phyloP scores from a whole-genome alignment of 805 yeast genomes.

The Torulaspora microellipsoides region DNA sequence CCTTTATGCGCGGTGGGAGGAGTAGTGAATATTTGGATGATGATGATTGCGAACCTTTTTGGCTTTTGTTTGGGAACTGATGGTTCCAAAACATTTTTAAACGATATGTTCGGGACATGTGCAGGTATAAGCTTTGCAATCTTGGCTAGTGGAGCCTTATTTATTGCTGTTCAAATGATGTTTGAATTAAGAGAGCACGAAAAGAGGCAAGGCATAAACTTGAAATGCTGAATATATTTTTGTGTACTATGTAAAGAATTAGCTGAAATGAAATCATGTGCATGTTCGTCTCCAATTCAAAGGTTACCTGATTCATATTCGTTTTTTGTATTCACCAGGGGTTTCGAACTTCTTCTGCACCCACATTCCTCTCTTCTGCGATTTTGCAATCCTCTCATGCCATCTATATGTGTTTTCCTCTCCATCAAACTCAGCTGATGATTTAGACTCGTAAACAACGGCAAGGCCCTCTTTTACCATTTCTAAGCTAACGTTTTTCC shows the following conservation, averaged over 20 bases:
- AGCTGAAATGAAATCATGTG: no score
- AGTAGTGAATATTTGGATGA: conserved; percentile 88
- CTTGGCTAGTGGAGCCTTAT: conserved; percentile 59
- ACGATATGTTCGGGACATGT: conserved; percentile 66
- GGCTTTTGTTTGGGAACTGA: conserved; percentile 93
- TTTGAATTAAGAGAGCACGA: conserved; percentile 88
- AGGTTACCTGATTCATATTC: conserved; percentile 7
- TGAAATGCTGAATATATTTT: conserved; percentile 50
- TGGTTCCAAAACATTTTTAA: conserved; percentile 64
- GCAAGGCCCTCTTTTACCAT: conserved; percentile 84
- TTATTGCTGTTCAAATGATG: conserved; percentile 88
- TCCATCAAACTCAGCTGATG: conserved; percentile 83
- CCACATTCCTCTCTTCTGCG: conserved; percentile 65
- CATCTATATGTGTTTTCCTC: conserved; percentile 53
- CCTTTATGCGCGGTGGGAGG: conserved; percentile 84
- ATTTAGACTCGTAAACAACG: conserved; percentile 78
- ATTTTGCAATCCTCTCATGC: conserved; percentile 59
- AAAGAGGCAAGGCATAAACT: conserved; percentile 73
- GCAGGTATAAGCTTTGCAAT: conserved; percentile 62
- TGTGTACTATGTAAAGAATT: no score
- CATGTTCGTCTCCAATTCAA: neutral
- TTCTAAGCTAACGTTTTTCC: conserved; percentile 77
- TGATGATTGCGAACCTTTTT: conserved; percentile 93
- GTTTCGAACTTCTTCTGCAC: conserved; percentile 49
- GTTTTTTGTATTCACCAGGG: conserved; percentile 74